Evolutionary conservation across 768 basidiomycete genomes (phyloP), one percentile per base, ranked within the genome.

Genomic region (Cyclocybe cylindracea): DNA sequence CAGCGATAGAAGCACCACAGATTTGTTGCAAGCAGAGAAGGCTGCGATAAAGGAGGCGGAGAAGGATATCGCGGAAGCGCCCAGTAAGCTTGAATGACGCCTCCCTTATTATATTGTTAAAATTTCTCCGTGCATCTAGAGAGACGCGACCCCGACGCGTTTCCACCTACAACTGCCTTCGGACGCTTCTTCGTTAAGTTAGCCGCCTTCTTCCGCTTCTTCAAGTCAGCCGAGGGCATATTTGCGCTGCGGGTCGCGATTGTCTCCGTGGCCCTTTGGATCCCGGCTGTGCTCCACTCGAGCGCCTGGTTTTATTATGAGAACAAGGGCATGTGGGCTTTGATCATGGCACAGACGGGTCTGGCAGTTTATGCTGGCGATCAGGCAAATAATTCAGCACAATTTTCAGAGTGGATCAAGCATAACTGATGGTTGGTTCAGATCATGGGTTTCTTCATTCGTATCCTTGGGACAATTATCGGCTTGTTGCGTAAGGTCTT

Each of bases 281-380:
- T 75, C 5, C 76, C 76, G 11, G 57, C 70, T 14, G 76, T 76
- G 8, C 70, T 69, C 41, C 53, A 51, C 2, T 55, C 63, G 9
- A 71, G 65, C 8, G 73, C 74, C 2, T 74, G 70, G 71, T 75
- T 78, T 49, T 75, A 72, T 54, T 78, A 76, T 45, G 59, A 58
- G 6, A 70, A 78, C 42, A 71, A 71, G 19, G 76, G 75, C 6
- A 44, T 78, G 10, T 78, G 76, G 76, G 74, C 72, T 9, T 60
- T 78, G 53, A 76, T 78, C 36, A 76, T 75, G 75, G 71, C 68
- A 9, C 51, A 73, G 69, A 63, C 67, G 13, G 73, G 64, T 7
- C 59, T 77, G 39, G 73, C 72, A 10, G 63, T 74, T 7, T 77
- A 74, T 58, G 74, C 75, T 33, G 76, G 76, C 32, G 75, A 76